Evolutionary conservation across 139 green algal species (phyloP), one percentile per base, ranked within the genome.

Genomic region (Volvox africanus): DNA sequence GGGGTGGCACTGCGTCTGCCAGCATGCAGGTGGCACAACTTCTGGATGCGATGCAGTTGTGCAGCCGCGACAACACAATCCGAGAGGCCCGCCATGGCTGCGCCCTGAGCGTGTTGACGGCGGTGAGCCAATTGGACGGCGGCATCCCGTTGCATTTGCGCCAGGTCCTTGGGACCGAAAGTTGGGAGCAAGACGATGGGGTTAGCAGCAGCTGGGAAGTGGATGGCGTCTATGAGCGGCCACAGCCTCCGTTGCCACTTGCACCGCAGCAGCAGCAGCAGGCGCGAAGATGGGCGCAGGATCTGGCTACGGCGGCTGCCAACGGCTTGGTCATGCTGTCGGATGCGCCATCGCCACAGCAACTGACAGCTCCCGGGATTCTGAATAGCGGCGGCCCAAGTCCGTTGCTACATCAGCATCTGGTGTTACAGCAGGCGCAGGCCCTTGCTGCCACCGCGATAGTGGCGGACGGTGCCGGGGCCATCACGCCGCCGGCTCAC

Each of bases 41-140:
- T 80, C 73, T 90, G 30, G 86, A 90, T 44, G 86, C 50, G 3
- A 61, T 90, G 73, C 71, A 90, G 50, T 44, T 90, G 12, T 68
- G 85, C 28, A 71, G 82, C 32, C 17, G 6, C n/a, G 85, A 32
- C 30, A 61, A 65, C 86, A 33, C 22, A 37, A 28, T 0, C 26
- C 21, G 28, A 44, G 35, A 35, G 35, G 67, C 36, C 21, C 37
- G 16, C 9, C 65, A 80, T 5, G 35, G 35, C 67, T 69, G 68
- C 24, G 67, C 84, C 0, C 22, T 32, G 33, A 26, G 33, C 33
- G 82, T 71, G 24, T 36, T 83, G 50, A 77, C 86, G 11, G 86
- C 86, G 0, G 86, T 83, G 20, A 65, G 44, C 71, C 86, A 90
- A 71, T 50, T 90, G 71, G 86, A 90, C 13, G 86, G 71, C 50